Evolutionary conservation across 139 green algal species (phyloP).

Genomic region (Coelastrella sp.): DNA sequence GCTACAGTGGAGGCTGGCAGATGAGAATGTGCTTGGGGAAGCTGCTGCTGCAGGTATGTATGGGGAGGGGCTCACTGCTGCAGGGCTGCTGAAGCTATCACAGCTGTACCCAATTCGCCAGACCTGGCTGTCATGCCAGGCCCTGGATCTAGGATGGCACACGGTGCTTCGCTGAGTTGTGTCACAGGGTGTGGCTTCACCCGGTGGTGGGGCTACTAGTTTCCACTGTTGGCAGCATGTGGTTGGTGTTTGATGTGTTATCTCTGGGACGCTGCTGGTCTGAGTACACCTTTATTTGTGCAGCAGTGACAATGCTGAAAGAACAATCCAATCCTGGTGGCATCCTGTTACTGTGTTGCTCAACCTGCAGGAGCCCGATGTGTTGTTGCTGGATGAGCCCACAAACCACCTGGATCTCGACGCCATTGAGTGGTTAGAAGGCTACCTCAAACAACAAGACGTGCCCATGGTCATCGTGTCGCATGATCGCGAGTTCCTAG

Average conservation of each 20-base stretch:
- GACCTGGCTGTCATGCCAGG: too few relatives aligned
- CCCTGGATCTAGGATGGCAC: too few relatives aligned
- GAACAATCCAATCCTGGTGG: too few relatives aligned
- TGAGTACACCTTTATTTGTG: too few relatives aligned
- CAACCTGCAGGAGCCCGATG: conserved; percentile 85
- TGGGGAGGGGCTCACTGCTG: not conserved
- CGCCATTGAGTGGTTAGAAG: conserved; percentile 98
- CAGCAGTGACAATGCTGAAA: too few relatives aligned
- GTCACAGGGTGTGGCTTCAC: too few relatives aligned
- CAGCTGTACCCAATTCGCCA: too few relatives aligned
- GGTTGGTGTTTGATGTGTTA: too few relatives aligned
- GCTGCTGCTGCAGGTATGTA: conserved; percentile 91
- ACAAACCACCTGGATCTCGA: conserved; percentile 99
- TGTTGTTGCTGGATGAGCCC: conserved; percentile 97
- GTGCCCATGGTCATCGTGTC: conserved; percentile 84
- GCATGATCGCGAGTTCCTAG: conserved; percentile 98
- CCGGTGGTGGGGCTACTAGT: too few relatives aligned
- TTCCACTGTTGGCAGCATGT: too few relatives aligned
- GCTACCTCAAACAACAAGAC: conserved; percentile 87
- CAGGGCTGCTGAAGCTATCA: not conserved
- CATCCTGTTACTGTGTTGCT: not conserved
- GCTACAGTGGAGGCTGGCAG: conserved; percentile 95
- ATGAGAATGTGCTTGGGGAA: conserved; percentile 99
- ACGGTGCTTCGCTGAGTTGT: too few relatives aligned
- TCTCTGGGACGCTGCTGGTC: too few relatives aligned